Evolutionary conservation across 108 stramenopile genomes (phyloP).

Genomic region (Fragilaria radians): DNA sequence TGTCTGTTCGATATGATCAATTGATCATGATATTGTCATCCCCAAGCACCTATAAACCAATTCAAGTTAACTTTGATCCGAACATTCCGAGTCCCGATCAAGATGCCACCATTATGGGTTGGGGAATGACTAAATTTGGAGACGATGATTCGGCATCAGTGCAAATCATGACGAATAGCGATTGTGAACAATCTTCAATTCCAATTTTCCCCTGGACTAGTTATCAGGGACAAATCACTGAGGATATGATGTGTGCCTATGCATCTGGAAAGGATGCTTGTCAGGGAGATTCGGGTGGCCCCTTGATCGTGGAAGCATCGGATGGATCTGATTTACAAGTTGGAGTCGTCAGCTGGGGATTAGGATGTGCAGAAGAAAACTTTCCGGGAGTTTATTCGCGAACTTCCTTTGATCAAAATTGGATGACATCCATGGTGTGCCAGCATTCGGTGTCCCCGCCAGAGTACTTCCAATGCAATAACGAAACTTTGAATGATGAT

Average conservation of each 20-base stretch:
- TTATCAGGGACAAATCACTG: conserved; percentile 15
- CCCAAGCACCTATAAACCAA: neutral
- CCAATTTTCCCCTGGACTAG: neutral
- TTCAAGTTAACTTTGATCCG: neutral
- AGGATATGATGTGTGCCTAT: conserved; percentile 37
- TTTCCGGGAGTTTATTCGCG: conserved; percentile 56
- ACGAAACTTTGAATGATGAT: too few species aligned
- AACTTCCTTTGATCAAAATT: conserved; percentile 28
- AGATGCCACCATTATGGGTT: neutral
- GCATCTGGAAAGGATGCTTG: conserved; percentile 27
- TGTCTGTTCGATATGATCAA: neutral
- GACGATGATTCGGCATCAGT: neutral
- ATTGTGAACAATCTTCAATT: neutral
- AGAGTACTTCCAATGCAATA: conserved; percentile 5
- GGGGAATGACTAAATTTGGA: neutral
- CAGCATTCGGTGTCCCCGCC: conserved; percentile 20
- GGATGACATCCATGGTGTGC: conserved; percentile 54
- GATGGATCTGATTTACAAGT: conserved; percentile 19
- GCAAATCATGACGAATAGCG: neutral
- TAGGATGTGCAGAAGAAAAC: conserved; percentile 18
- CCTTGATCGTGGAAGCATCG: conserved; percentile 15
- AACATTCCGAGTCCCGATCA: neutral
- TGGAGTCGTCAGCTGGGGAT: conserved; percentile 30
- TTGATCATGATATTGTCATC: neutral
- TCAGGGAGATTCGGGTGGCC: conserved; percentile 52